phyloP scores from a whole-genome alignment of 371 early-diverging fungal species.

The Mortierella sp. region DNA sequence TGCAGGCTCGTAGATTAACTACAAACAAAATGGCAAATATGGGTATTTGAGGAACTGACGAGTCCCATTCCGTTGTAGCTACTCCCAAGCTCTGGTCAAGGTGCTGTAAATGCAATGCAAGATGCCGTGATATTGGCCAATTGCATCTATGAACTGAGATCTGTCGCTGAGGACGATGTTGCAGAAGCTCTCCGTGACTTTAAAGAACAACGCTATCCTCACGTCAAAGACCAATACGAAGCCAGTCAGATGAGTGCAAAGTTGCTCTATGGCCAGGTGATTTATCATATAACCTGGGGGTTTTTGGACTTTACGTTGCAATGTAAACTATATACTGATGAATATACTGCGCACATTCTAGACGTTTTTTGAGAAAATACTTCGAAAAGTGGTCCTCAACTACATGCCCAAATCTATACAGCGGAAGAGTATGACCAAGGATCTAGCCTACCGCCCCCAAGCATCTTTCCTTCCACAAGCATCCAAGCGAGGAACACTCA shows the following conservation, averaged over 20 bases:
- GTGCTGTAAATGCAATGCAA: constrained; percentile 25
- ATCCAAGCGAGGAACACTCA: background rate
- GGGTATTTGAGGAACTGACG: too few relatives aligned
- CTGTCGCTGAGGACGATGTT: background rate
- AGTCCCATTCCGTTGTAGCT: background rate
- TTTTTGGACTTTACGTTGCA: background rate
- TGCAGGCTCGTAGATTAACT: too few relatives aligned
- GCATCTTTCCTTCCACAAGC: background rate
- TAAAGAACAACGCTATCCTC: constrained; percentile 9
- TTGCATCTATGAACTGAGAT: constrained; percentile 15
- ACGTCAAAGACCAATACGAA: constrained; percentile 1
- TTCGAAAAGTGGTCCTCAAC: constrained; percentile 20
- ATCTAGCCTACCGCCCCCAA: background rate
- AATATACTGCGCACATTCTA: background rate
- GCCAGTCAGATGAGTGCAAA: background rate
- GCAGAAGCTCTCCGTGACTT: background rate
- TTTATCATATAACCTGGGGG: background rate
- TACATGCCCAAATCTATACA: constrained; percentile 12
- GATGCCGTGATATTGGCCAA: constrained; percentile 16
- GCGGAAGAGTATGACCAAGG: background rate
- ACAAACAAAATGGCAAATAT: too few relatives aligned
- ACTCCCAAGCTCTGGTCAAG: constrained; percentile 14
- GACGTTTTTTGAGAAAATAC: constrained; percentile 7
- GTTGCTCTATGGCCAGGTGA: constrained; percentile 17
- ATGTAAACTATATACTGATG: background rate